Base-by-base conservation (phyloP, 768 basidiomycete genomes). In the Piloderma croceum region DNA sequence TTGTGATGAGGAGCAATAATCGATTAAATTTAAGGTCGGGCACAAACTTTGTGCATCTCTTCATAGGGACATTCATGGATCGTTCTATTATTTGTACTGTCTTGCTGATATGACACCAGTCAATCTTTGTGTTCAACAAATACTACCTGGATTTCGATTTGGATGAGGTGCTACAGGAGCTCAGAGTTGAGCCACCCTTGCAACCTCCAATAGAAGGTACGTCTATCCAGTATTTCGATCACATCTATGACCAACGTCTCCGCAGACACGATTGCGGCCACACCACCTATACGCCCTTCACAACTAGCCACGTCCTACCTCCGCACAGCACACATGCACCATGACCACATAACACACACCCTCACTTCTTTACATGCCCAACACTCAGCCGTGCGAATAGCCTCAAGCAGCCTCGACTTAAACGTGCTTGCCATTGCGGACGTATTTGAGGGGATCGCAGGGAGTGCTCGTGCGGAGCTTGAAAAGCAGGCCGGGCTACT, bases 51-150 rank as follows among this genome's bases (percentile, higher is more conserved):
- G n/a, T n/a, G n/a, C n/a, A n/a, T n/a, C n/a, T n/a, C n/a, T n/a
- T n/a, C n/a, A n/a, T n/a, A n/a, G n/a, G n/a, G n/a, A n/a, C n/a
- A 23, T 13, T 19, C 22, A 6, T 22, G 6, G 27, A 44, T n/a
- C 18, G 39, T 38, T 41, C 20, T 18, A 24, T 38, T 35, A 31
- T 11, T 24, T 21, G n/a, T 34, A 10, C 13, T 3, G 2, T 18
- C 12, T 12, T 29, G 18, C 12, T 49, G 38, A 12, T 29, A 35
- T 43, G 12, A 35, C 51, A 34, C 41, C 39, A 67, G 88, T 71
- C 77, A 6, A 82, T 91, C 45, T 90, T 77, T 52, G 83, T 90
- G 5, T 91, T 86, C 63, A 90, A 90, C 63, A 88, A 87, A 53
- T 68, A 75, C 52, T 85, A 83, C 51, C 71, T 91, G 25, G 85